Conservation (phyloP, 306 rosid genomes). For the Neltuma alba region DNA sequence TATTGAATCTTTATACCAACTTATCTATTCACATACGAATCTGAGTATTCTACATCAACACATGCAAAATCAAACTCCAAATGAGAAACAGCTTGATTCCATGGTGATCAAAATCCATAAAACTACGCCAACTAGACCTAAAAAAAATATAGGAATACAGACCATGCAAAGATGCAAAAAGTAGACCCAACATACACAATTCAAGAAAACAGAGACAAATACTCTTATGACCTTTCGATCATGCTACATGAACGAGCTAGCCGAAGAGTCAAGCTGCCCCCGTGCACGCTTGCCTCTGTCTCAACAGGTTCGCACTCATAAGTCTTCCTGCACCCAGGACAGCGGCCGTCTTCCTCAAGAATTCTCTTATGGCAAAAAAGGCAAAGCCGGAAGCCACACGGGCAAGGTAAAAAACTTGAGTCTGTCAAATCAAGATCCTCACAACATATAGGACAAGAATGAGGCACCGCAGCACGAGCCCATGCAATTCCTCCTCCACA, state of each 20-base stretch:
- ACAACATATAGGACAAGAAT: constrained; percentile 86
- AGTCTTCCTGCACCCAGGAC: constrained; percentile 96
- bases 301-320: constrained; percentile 64
- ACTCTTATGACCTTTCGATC: constrained; percentile 75
- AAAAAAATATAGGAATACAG: constrained; percentile 53
- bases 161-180: constrained; percentile 44
- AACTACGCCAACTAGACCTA: constrained; percentile 64
- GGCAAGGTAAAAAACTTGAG: constrained; percentile 84
- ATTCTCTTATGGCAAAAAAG: constrained; percentile 99
- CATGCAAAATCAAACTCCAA: constrained; percentile 67
- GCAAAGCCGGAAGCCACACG: constrained; percentile 92
- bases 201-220: constrained; percentile 40
- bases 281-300: constrained; percentile 62
- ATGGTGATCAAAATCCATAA: constrained; percentile 54
- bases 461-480: constrained; percentile 52
- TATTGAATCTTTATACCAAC: constrained; percentile 87
- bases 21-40: constrained; percentile 90
- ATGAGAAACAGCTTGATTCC: constrained; percentile 60
- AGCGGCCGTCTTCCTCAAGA: constrained; percentile 88
- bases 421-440: constrained; percentile 95
- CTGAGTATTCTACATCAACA: constrained; percentile 70
- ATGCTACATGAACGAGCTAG: constrained; percentile 87
- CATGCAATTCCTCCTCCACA: constrained; percentile 64
- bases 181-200: constrained; percentile 52
- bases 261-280: constrained; percentile 63